Conservation (phyloP, 352 stramenopile genomes). For the Hyaloperonospora arabidopsidis region DNA sequence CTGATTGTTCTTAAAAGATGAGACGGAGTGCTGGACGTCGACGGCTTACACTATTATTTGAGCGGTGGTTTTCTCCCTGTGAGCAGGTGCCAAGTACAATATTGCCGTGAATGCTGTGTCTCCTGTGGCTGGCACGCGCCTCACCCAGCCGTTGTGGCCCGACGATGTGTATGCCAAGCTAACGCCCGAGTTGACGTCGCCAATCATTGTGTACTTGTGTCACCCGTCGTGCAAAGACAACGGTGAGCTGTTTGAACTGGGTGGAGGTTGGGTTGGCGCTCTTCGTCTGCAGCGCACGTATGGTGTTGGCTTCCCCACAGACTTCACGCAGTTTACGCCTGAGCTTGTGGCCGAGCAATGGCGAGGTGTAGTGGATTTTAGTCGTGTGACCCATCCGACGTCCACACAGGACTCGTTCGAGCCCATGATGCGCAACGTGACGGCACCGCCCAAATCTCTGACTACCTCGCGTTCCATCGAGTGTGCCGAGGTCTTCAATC, state of each 20-base stretch:
- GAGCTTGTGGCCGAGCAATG: conserved; percentile 65
- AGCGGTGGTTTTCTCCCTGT: conserved; percentile 4
- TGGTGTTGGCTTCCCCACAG: conserved; percentile 57
- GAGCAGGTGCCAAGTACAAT: conserved; percentile 64
- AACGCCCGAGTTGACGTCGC: conserved; percentile 53
- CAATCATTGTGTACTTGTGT: conserved; percentile 59
- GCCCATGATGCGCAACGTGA: conserved; percentile 68
- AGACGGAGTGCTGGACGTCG: background rate
- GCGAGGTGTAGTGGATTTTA: conserved; percentile 55
- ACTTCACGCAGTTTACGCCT: conserved; percentile 46
- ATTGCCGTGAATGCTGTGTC: conserved; percentile 67
- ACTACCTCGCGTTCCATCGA: conserved; percentile 47
- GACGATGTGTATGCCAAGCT: conserved; percentile 48
- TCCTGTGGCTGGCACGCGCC: conserved; percentile 50
- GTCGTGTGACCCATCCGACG: conserved; percentile 52
- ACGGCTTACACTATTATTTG: conserved; percentile 4
- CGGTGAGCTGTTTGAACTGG: conserved; percentile 52
- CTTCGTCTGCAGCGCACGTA: conserved; percentile 60
- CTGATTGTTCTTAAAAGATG: background rate
- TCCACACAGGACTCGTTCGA: conserved; percentile 71
- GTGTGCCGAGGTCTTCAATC: conserved; percentile 52
- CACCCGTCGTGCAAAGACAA: conserved; percentile 47
- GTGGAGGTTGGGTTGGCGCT: conserved; percentile 59
- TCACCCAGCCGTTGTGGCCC: conserved; percentile 62
- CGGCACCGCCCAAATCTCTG: conserved; percentile 40